Evolutionary conservation across 1,284 basidiomycete genomes (phyloP).

Genomic region (Sphagnurus paluster): DNA sequence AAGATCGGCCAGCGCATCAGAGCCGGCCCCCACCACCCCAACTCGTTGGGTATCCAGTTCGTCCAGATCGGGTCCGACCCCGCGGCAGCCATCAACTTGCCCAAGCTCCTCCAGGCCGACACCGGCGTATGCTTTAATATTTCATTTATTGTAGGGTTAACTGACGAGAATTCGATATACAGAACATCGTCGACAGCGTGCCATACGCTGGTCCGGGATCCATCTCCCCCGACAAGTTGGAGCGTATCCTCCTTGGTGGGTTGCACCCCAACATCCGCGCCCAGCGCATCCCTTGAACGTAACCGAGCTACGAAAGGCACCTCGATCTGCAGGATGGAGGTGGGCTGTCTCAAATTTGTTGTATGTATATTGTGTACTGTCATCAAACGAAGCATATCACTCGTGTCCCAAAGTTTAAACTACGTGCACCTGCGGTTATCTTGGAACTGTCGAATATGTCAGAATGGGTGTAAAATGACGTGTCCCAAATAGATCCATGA

Average conservation of each 20-base stretch:
- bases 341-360: too few relatives aligned
- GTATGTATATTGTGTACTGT: too few relatives aligned
- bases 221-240: constrained; percentile 18
- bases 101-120: constrained; percentile 21
- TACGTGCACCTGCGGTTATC: too few relatives aligned
- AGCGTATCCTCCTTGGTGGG: constrained; percentile 26
- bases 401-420: too few relatives aligned
- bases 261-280: constrained; percentile 25
- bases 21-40: constrained; percentile 12
- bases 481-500: too few relatives aligned
- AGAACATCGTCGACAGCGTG: constrained; percentile 29
- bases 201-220: constrained; percentile 19
- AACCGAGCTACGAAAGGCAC: too few relatives aligned
- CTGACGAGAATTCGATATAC: background rate
- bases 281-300: constrained; percentile 1
- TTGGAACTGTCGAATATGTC: too few relatives aligned
- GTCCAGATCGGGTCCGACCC: constrained; percentile 33
- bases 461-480: too few relatives aligned
- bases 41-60: constrained; percentile 32
- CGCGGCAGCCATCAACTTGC: constrained; percentile 22
- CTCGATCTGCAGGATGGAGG: too few relatives aligned
- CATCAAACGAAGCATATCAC: too few relatives aligned
- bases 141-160: background rate
- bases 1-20: constrained; percentile 9
- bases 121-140: constrained; percentile 21